Base-by-base conservation (phyloP, 768 basidiomycete species). In the Cystofilobasidium macerans region DNA sequence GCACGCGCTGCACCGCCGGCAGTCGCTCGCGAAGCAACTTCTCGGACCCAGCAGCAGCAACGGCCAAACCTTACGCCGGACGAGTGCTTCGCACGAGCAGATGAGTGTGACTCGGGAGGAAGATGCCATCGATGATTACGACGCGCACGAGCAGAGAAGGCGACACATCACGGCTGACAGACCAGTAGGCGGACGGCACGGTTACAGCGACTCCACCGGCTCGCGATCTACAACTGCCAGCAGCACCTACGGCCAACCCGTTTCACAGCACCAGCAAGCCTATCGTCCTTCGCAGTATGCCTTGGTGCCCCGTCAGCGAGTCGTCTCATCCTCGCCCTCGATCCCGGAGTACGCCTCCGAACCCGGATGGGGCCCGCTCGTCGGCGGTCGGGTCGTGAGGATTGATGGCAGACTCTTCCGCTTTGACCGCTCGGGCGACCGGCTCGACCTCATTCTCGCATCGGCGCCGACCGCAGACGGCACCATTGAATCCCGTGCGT, bases 341-440 rank as follows among this genome's bases (percentile, higher is more conserved):
- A 16, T 30, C 28, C 24, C 48, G n/a, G 14, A 24, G n/a, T 51
- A 51, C 48, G 12, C 28, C 11, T 51, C 48, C 2, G 48, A 51
- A 26, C 7, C 45, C n/a, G 45, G 8, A 7, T 18, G 8, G 58
- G 59, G 8, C 32, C 26, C 22, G 38, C 26, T 12, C 45, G 54
- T 4, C 26, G 42, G 59, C 13, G n/a, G 65, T 22, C 30, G 51
- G 51, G 65, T 51, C 16, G 48, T 67, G 16, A 18, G 40, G 8
- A 67, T 67, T 16, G 65, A 67, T 45, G 65, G 59, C 9, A 54
- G 65, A 33, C 53, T 67, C 33, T 67, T 67, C 38, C 32, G 38
- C 40, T 67, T 67, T n/a, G 38, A 56, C 38, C 18, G 18, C 14
- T 8, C 24, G 20, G 65, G 65, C n/a, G 42, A 30, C 14, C 48